Evolutionary conservation across 2,329 filamentous ascomycete genomes (phyloP), one percentile per base, ranked within the genome.

Genomic region (Arthrobotrys entomopaga): DNA sequence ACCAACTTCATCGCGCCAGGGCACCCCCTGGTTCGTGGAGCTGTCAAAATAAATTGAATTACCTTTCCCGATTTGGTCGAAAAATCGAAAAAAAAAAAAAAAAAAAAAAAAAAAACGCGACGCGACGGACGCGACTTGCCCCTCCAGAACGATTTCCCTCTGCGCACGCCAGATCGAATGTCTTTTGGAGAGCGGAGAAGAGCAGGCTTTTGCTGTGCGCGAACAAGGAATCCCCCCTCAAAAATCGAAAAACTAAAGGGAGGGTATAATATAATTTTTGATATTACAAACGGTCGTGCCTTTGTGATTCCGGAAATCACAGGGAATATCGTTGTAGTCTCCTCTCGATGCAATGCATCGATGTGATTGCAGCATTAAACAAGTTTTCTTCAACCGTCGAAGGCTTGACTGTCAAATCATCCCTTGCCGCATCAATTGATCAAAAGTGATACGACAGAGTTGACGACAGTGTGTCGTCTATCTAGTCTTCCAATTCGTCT

Each of bases 11-110:
- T 11, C 42, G 20, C 34, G 42, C 49, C 49, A 42, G 46, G 64
- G 54, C 42, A 24, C n/a, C 38, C 53, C 65, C 56, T 56, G 61
- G 65, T 57, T 57, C 24, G 40, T 50, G 40, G 57, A 69, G 57
- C 65, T 69, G 65, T 69, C 65, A 69, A 69, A 69, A 69, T 63
- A 69, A 42, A 63, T 19, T 34, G 10, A 34, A 34, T 63, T 56
- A 46, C 6, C 34, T 50, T 40, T 22, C 64, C 52, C 46, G 54
- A 57, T 57, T 57, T n/a, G 53, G 10, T 24, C 34, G 4, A 15
- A 57, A 57, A 57, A 13, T 57, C 16, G 53, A 16, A 40, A 40
- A n/a, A n/a, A n/a, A n/a, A n/a, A n/a, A n/a, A n/a, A n/a, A n/a
- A n/a, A n/a, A n/a, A n/a, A n/a, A n/a, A n/a, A n/a, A n/a, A n/a